phyloP scores from a whole-genome alignment of 139 green algal genomes.

The Asterochloris erici region DNA sequence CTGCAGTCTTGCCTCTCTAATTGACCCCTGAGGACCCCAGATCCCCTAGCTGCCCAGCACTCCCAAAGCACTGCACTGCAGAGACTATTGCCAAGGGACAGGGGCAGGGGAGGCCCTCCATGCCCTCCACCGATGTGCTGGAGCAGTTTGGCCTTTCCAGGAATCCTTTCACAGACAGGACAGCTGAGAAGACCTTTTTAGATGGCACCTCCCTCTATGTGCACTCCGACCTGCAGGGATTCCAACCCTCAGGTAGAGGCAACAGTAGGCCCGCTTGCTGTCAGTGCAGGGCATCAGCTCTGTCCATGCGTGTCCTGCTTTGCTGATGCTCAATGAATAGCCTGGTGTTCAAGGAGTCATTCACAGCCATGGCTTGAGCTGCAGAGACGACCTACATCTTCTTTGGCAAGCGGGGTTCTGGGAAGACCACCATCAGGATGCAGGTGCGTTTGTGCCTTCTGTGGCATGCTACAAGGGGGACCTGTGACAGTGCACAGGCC shows the following conservation, averaged over 20 bases:
- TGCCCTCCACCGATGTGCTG: conserved; percentile 51
- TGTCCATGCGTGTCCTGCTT: not conserved
- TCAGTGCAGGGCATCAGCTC: not conserved
- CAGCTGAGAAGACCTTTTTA: conserved; percentile 76
- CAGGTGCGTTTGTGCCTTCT: conserved; percentile 3
- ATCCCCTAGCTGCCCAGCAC: too few species aligned
- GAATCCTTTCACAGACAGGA: conserved; percentile 83
- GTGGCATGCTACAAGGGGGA: too few species aligned
- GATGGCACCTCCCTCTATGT: conserved; percentile 68
- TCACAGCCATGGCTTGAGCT: not conserved
- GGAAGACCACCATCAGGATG: conserved; percentile 86
- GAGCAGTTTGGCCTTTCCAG: conserved; percentile 58
- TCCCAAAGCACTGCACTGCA: too few species aligned
- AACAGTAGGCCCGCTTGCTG: not conserved
- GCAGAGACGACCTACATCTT: conserved; percentile 83
- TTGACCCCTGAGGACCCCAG: too few species aligned
- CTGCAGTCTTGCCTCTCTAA: too few species aligned
- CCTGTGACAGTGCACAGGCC: too few species aligned
- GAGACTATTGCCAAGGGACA: too few species aligned
- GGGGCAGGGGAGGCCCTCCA: not conserved
- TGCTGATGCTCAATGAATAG: too few species aligned
- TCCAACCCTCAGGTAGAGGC: conserved; percentile 51
- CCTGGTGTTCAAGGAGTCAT: too few species aligned
- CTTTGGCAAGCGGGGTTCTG: conserved; percentile 60
- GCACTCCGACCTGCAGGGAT: conserved; percentile 71